These are phyloP conservation scores for Exophiala spinifera DNA, from an alignment of 2,329 filamentous ascomycete genomes.

Conservation along the genomic window DNA sequence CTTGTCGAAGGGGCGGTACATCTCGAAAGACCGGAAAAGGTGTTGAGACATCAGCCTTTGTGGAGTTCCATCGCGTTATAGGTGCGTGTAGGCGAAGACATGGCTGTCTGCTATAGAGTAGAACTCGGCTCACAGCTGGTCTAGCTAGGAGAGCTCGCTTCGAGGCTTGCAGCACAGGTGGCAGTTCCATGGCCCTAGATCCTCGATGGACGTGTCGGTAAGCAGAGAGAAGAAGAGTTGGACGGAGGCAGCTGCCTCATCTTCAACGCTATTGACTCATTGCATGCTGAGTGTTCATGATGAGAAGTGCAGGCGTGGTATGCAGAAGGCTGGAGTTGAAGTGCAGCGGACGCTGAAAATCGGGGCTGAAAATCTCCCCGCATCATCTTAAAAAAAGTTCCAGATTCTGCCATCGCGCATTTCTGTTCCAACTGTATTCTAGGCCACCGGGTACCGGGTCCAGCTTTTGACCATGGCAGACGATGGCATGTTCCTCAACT, in stretches of 20 bases:
- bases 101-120: background rate
- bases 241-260: slow-evolving; percentile 15
- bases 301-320: slow-evolving; percentile 26
- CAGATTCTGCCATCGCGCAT: background rate
- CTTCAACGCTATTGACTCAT: slow-evolving; percentile 11
- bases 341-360: slow-evolving; percentile 3
- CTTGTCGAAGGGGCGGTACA: slow-evolving; percentile 66
- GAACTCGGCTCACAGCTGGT: background rate
- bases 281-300: slow-evolving; percentile 19
- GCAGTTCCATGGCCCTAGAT: slow-evolving; percentile 8
- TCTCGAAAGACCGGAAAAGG: slow-evolving; percentile 72
- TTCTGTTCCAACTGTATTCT: too few species aligned
- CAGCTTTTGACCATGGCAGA: slow-evolving; percentile 57
- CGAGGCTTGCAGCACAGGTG: slow-evolving; percentile 3
- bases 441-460: background rate
- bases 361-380: slow-evolving; percentile 12
- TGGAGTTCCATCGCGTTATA: slow-evolving; percentile 3
- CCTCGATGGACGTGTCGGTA: too few species aligned
- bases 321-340: slow-evolving; percentile 5
- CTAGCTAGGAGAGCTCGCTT: background rate
- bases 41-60: background rate
- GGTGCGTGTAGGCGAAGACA: background rate
- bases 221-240: too few species aligned
- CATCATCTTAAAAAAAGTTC: slow-evolving; percentile 12
- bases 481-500: slow-evolving; percentile 93